Conservation (phyloP, 805 yeast genomes). For the Candida ficus region DNA sequence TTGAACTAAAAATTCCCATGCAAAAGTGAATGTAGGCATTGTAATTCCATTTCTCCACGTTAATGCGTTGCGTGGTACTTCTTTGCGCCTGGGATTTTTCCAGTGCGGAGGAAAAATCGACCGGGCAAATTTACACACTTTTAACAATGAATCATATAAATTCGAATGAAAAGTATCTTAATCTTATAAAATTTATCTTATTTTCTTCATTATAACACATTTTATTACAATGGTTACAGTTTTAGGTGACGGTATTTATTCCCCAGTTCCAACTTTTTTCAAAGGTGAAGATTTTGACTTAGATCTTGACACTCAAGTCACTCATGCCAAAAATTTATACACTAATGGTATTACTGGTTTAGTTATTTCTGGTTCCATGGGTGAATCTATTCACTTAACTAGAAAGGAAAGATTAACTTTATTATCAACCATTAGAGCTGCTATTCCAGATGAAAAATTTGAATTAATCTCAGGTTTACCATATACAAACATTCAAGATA, state of each 20-base stretch:
- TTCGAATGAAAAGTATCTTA: too few species aligned
- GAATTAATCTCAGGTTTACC: slow-evolving; percentile 32
- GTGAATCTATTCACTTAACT: slow-evolving; percentile 33
- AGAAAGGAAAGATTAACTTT: slow-evolving; percentile 28
- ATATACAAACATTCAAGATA: slow-evolving; percentile 24
- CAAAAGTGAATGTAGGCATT: too few species aligned
- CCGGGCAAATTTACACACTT: too few species aligned
- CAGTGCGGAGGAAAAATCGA: too few species aligned
- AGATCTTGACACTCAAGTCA: slow-evolving; percentile 29
- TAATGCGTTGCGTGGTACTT: too few species aligned
- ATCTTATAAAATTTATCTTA: too few species aligned
- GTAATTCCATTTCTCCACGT: too few species aligned
- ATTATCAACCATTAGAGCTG: slow-evolving; percentile 26
- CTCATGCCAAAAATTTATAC: slow-evolving; percentile 28
- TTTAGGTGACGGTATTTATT: slow-evolving; percentile 25
- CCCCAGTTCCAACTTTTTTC: slow-evolving; percentile 31
- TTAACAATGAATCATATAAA: too few species aligned
- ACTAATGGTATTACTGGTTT: slow-evolving; percentile 30
- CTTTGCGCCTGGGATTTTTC: too few species aligned
- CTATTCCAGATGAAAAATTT: slow-evolving; percentile 29
- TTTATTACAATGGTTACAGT: too few species aligned
- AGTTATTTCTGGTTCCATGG: slow-evolving; percentile 36
- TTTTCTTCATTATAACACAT: too few species aligned
- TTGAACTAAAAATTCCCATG: too few species aligned
- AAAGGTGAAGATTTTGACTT: slow-evolving; percentile 23